Evolutionary conservation across 768 basidiomycete genomes (phyloP).

Genomic region (Xerocomellus chrysenteron): DNA sequence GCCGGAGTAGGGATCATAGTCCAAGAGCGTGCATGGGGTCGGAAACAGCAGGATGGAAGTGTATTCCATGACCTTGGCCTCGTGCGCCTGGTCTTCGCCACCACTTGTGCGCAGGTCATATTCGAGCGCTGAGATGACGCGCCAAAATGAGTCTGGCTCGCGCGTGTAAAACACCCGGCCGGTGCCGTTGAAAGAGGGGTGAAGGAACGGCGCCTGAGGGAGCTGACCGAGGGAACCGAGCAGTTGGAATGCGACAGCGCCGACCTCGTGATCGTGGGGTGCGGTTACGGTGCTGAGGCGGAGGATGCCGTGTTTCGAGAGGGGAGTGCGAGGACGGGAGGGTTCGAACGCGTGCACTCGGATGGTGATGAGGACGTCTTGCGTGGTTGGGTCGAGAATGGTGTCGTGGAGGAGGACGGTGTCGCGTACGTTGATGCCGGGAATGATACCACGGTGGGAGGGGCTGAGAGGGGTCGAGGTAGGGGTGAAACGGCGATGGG

Average conservation of each 20-base stretch:
- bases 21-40: neutral
- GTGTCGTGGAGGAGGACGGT: constrained; percentile 16
- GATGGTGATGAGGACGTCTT: constrained; percentile 12
- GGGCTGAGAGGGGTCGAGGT: neutral
- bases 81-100: neutral
- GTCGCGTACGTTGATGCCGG: neutral
- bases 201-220: neutral
- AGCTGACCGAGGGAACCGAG: neutral
- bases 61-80: constrained; percentile 3
- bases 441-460: constrained; percentile 14
- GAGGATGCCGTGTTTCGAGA: constrained; percentile 8
- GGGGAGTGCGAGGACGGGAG: neutral
- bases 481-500: neutral
- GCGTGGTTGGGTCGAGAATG: neutral
- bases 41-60: neutral
- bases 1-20: constrained; percentile 24
- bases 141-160: neutral
- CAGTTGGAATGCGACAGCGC: constrained; percentile 10
- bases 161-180: constrained; percentile 11
- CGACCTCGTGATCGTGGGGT: neutral
- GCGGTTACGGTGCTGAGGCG: neutral
- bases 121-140: constrained; percentile 7
- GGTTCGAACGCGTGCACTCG: neutral
- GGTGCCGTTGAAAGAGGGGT: constrained; percentile 14
- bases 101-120: constrained; percentile 8